phyloP scores from a whole-genome alignment of 441 rosid species.

The Lepidium campestre region DNA sequence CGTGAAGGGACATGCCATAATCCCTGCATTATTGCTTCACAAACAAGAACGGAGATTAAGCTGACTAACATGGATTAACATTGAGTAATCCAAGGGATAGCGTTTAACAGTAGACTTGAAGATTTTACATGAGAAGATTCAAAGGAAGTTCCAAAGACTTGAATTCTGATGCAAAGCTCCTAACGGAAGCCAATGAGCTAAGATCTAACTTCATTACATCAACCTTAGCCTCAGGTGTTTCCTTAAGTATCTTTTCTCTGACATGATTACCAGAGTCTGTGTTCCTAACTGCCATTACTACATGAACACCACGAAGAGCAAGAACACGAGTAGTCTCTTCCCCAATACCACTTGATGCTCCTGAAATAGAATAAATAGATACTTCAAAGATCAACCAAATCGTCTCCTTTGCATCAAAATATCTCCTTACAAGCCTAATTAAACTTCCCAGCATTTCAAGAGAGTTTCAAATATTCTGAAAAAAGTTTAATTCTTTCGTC shows the following conservation, averaged over 20 bases:
- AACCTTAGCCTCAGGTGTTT: slow-evolving; percentile 47
- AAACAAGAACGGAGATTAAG: slow-evolving; percentile 5
- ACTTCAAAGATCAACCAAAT: background rate
- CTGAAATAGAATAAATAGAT: slow-evolving; percentile 19
- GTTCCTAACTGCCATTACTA: slow-evolving; percentile 60
- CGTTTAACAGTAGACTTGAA: background rate
- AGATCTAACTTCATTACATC: slow-evolving; percentile 69
- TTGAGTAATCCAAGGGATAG: background rate
- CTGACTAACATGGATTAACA: background rate
- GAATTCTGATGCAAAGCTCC: slow-evolving; percentile 54
- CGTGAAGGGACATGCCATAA: slow-evolving; percentile 52
- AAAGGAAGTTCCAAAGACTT: slow-evolving; percentile 36
- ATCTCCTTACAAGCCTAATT: background rate
- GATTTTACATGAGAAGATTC: slow-evolving; percentile 28
- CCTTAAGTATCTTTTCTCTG: slow-evolving; percentile 39
- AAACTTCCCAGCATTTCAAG: background rate
- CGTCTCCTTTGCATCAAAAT: background rate
- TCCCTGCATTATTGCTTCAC: slow-evolving; percentile 67
- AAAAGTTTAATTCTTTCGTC: slow-evolving; percentile 1
- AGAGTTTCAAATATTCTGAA: background rate
- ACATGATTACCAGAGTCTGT: slow-evolving; percentile 41
- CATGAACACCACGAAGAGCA: slow-evolving; percentile 63
- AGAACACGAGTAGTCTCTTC: slow-evolving; percentile 57
- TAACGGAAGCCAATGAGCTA: slow-evolving; percentile 50
- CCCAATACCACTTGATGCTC: slow-evolving; percentile 72